Percentiles rank a stretch among this genome's conserved stretches.
Evolutionary conservation across 352 stramenopile species (phyloP).

Genomic region (Pythium aquatile): DNA sequence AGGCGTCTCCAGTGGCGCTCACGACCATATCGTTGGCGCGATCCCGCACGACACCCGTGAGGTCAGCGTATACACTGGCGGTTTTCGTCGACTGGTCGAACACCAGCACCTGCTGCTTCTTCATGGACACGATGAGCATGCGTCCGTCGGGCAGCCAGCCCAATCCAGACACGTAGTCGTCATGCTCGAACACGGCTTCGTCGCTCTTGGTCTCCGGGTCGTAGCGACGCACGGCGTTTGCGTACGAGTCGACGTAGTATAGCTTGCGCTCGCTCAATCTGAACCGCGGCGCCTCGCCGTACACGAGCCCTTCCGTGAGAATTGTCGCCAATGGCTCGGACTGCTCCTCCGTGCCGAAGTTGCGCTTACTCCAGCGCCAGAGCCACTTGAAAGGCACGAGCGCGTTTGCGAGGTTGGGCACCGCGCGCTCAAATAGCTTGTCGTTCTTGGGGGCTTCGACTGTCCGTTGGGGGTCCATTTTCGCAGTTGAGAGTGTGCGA

Average conservation of each 20-base stretch:
- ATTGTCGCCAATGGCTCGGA: background rate
- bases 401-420: slow-evolving; percentile 1
- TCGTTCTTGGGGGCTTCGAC: background rate
- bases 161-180: slow-evolving; percentile 21
- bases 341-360: slow-evolving; percentile 4
- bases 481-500: background rate
- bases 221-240: slow-evolving; percentile 6
- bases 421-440: slow-evolving; percentile 3
- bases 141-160: slow-evolving; percentile 63
- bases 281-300: slow-evolving; percentile 15
- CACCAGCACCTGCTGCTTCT: slow-evolving; percentile 43
- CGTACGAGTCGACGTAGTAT: slow-evolving; percentile 13
- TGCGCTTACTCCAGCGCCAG: slow-evolving; percentile 9
- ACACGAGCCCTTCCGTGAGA: background rate
- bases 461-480: background rate
- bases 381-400: slow-evolving; percentile 13
- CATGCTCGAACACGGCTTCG: slow-evolving; percentile 10
- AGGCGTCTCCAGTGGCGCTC: slow-evolving; percentile 33
- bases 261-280: slow-evolving; percentile 6
- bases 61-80: slow-evolving; percentile 44
- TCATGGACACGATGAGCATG: slow-evolving; percentile 55
- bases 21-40: slow-evolving; percentile 70
- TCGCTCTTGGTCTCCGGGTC: slow-evolving; percentile 7
- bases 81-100: slow-evolving; percentile 34
- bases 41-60: slow-evolving; percentile 42